phyloP scores from a whole-genome alignment of 2,329 filamentous ascomycete genomes.

The Trichoderma simmonsii region DNA sequence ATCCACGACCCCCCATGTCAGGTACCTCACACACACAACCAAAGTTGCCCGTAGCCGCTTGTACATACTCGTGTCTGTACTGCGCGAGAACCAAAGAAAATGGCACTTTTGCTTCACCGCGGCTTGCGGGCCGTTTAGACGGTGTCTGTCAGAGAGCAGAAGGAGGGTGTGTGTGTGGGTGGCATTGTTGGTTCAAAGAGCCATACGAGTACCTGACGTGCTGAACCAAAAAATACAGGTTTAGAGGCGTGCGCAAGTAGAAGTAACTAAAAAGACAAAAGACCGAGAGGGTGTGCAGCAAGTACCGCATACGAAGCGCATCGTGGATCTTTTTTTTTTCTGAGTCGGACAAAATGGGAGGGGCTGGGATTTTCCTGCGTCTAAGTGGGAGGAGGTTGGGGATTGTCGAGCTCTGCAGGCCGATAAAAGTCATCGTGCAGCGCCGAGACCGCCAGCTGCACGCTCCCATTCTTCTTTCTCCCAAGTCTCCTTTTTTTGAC shows the following conservation, averaged over 20 bases:
- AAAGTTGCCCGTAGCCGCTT: neutral
- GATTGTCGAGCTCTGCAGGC: conserved; percentile 23
- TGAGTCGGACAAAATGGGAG: conserved; percentile 23
- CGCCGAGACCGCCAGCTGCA: conserved; percentile 26
- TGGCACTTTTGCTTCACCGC: conserved; percentile 5
- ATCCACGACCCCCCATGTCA: neutral
- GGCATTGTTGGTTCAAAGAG: neutral
- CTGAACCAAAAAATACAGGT: neutral
- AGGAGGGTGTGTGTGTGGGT: neutral
- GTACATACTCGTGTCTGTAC: neutral
- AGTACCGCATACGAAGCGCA: neutral
- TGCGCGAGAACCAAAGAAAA: neutral
- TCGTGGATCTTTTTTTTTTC: conserved; percentile 9
- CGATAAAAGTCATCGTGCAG: conserved; percentile 35
- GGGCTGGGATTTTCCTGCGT: conserved; percentile 25
- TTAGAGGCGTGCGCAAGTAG: neutral
- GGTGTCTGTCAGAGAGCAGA: neutral
- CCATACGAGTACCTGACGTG: neutral
- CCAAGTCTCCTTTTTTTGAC: conserved; percentile 8
- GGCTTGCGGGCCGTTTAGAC: conserved; percentile 6
- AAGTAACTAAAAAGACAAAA: neutral
- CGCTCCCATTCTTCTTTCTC: conserved; percentile 17
- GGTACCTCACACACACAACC: neutral
- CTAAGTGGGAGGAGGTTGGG: conserved; percentile 40
- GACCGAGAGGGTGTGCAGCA: neutral